Evolutionary conservation across 106 monocot species (phyloP).

Genomic region (Dactylorhiza incarnata): DNA sequence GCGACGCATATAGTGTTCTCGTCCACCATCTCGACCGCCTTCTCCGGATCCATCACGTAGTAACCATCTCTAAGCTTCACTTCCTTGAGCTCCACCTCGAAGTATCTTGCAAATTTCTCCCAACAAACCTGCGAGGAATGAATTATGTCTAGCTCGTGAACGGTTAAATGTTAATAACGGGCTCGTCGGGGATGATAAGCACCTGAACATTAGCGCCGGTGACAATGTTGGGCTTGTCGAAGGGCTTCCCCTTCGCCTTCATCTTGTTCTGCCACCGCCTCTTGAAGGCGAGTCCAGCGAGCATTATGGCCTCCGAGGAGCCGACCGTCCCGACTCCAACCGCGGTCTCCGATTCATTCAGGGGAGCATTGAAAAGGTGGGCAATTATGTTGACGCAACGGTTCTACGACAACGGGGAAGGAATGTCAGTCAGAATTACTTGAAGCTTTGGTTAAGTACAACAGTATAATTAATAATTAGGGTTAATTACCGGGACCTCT

Average conservation of each 20-base stretch:
- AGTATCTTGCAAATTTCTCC: slow-evolving; percentile 72
- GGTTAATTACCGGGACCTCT: no score
- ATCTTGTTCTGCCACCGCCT: slow-evolving; percentile 62
- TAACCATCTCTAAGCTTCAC: slow-evolving; percentile 60
- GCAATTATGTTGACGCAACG: slow-evolving; percentile 82
- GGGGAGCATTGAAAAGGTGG: slow-evolving; percentile 64
- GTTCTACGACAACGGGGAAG: slow-evolving; percentile 18
- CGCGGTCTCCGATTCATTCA: slow-evolving; percentile 48
- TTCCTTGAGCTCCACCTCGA: slow-evolving; percentile 67
- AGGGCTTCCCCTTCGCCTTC: slow-evolving; percentile 45
- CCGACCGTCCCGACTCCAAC: slow-evolving; percentile 64
- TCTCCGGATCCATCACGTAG: slow-evolving; percentile 71
- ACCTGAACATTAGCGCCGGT: slow-evolving; percentile 75
- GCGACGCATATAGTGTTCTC: slow-evolving; percentile 76
- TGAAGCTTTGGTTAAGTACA: no score
- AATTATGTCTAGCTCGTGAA: not conserved
- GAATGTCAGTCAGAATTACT: no score
- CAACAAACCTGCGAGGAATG: slow-evolving; percentile 41
- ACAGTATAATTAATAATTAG: no score
- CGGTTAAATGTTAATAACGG: not conserved
- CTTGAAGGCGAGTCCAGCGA: slow-evolving; percentile 73
- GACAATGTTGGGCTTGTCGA: slow-evolving; percentile 71
- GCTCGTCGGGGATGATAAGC: not conserved
- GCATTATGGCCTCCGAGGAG: slow-evolving; percentile 74
- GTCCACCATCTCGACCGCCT: slow-evolving; percentile 56